phyloP scores from a whole-genome alignment of 2,329 filamentous ascomycete genomes.

The Trichoderma gracile region DNA sequence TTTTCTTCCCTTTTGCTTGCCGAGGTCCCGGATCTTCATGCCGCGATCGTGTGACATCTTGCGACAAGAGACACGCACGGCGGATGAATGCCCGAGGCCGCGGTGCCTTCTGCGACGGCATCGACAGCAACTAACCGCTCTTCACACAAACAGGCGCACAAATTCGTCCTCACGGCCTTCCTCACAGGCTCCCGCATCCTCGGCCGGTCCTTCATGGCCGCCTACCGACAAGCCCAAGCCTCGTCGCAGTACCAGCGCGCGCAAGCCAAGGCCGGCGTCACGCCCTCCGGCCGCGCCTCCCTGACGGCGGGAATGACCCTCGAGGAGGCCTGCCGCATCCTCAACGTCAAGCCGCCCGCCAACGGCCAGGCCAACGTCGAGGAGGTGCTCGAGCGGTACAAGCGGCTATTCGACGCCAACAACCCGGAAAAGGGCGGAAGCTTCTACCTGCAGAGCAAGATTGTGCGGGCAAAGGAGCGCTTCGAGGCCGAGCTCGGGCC shows the following conservation, averaged over 20 bases:
- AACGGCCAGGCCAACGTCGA: constrained; percentile 76
- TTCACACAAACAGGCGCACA: constrained; percentile 68
- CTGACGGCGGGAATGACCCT: constrained; percentile 77
- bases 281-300: constrained; percentile 54
- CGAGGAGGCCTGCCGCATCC: constrained; percentile 94
- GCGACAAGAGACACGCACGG: neutral
- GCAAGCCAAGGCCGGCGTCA: constrained; percentile 62
- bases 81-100: neutral
- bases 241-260: constrained; percentile 79
- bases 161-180: constrained; percentile 84
- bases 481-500: constrained; percentile 84
- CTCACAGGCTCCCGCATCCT: constrained; percentile 88
- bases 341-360: constrained; percentile 85
- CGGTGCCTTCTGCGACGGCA: neutral
- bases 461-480: constrained; percentile 84
- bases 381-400: constrained; percentile 82
- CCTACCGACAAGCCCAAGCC: constrained; percentile 92
- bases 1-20: constrained; percentile 12
- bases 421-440: constrained; percentile 94
- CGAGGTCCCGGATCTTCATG: constrained; percentile 1
- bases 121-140: neutral
- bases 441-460: constrained; percentile 98
- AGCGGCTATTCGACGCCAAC: constrained; percentile 91
- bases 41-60: neutral
- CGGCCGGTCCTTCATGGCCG: constrained; percentile 88